phyloP scores from a whole-genome alignment of 768 basidiomycete species.

The Mycena filopes region DNA sequence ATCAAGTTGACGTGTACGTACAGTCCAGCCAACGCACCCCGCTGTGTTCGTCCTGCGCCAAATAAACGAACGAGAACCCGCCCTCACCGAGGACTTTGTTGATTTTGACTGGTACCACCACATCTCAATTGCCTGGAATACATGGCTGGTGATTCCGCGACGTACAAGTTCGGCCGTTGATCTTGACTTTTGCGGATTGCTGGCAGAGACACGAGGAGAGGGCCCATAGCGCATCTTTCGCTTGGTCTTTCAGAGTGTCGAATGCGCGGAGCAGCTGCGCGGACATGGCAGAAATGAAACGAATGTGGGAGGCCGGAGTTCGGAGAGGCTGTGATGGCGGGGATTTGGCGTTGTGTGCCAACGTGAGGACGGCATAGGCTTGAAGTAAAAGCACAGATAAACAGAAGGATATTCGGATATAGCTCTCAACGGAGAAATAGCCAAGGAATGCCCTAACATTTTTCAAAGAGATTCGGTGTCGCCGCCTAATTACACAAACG shows the following conservation, averaged over 20 bases:
- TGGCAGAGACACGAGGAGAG: conserved; percentile 84
- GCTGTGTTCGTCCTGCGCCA: conserved; percentile 87
- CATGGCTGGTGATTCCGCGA: not conserved
- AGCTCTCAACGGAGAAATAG: too few relatives aligned
- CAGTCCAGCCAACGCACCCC: conserved; percentile 61
- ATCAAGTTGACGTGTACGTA: conserved; percentile 12
- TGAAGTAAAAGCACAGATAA: not conserved
- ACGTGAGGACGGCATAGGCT: not conserved
- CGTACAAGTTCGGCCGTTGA: conserved; percentile 92
- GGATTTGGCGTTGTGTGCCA: not conserved
- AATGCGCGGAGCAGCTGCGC: conserved; percentile 57
- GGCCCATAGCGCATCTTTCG: conserved; percentile 85
- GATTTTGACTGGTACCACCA: conserved; percentile 74
- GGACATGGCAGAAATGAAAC: conserved; percentile 25
- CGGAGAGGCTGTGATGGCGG: not conserved
- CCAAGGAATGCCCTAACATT: too few relatives aligned
- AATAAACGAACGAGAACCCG: conserved; percentile 92
- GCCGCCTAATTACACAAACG: too few relatives aligned
- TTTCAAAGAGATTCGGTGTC: too few relatives aligned
- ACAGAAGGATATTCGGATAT: too few relatives aligned
- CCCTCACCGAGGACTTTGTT: conserved; percentile 95
- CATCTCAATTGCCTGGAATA: conserved; percentile 25
- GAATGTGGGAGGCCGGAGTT: not conserved
- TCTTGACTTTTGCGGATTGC: conserved; percentile 89
- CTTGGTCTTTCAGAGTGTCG: conserved; percentile 74